Percentiles rank a stretch among this genome's conserved stretches.
These are phyloP conservation scores for Dalechampia spathulata DNA, from an alignment of 441 rosid genomes.

Conservation along the genomic window DNA sequence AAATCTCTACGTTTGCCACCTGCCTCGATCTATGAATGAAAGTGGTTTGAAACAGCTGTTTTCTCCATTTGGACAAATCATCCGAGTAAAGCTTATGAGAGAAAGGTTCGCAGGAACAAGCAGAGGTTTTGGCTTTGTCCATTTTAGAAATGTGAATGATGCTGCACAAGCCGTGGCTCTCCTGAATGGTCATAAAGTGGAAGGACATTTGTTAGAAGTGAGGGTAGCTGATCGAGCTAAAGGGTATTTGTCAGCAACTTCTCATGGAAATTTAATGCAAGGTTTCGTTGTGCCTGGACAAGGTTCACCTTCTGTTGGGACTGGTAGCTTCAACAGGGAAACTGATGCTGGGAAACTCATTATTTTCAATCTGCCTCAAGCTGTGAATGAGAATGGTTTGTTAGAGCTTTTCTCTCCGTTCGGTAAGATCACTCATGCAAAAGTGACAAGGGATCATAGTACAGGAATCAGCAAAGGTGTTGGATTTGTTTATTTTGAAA, in stretches of 20 bases:
- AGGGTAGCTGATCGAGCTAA: neutral
- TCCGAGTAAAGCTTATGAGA: neutral
- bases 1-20: neutral
- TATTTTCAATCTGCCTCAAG: neutral
- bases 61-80: constrained; percentile 5
- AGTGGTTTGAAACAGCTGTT: constrained; percentile 3
- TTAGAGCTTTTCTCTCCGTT: neutral
- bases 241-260: neutral
- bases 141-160: constrained; percentile 1
- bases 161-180: neutral
- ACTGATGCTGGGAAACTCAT: neutral
- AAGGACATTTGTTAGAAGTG: neutral
- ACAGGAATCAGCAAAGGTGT: constrained; percentile 5
- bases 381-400: constrained; percentile 1
- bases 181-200: constrained; percentile 3
- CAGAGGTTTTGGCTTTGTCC: neutral
- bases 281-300: too few relatives aligned
- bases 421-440: neutral
- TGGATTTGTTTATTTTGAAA: neutral
- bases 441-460: neutral
- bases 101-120: constrained; percentile 1
- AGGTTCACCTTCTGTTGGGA: neutral
- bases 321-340: neutral
- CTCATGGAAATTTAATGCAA: neutral
- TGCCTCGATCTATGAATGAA: neutral